A percentile compares a stretch with the other conserved stretches of the same genome.
phyloP scores from a whole-genome alignment of 176 grass and related monocot genomes.

The Musa schizocarpa region DNA sequence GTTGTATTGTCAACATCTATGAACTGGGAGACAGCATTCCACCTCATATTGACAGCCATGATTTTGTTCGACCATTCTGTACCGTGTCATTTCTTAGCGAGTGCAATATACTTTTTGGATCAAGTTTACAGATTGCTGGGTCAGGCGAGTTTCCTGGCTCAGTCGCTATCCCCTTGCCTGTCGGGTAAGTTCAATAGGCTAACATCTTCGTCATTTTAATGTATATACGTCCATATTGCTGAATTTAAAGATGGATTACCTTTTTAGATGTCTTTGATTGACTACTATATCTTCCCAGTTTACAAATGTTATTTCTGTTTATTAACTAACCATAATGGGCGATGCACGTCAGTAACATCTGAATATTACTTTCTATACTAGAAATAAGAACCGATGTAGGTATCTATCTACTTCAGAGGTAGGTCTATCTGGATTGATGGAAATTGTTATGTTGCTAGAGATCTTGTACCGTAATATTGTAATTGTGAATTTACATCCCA shows the following conservation, averaged over 20 bases:
- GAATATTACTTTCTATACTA: too few species aligned
- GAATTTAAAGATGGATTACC: background rate
- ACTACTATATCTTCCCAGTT: too few species aligned
- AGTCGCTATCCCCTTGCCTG: slow-evolving; percentile 42
- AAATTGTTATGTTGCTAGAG: background rate
- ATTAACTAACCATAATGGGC: too few species aligned
- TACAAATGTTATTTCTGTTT: too few species aligned
- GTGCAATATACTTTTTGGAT: slow-evolving; percentile 63
- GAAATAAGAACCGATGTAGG: background rate
- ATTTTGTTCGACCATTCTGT: slow-evolving; percentile 79
- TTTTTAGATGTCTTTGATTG: background rate
- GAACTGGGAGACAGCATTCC: slow-evolving; percentile 83
- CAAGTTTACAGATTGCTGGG: slow-evolving; percentile 37
- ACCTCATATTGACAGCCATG: slow-evolving; percentile 86
- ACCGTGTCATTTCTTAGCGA: slow-evolving; percentile 86
- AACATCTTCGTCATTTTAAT: background rate
- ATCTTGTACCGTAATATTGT: background rate
- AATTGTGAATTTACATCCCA: background rate
- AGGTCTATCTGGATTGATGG: background rate
- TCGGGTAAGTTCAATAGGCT: slow-evolving; percentile 42
- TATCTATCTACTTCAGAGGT: background rate
- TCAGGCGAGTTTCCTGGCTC: slow-evolving; percentile 56
- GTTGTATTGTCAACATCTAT: slow-evolving; percentile 85
- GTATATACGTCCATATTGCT: background rate
- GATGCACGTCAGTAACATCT: too few species aligned